Percentiles rank a stretch among this genome's conserved stretches.
Conservation (phyloP, 192 early-diverging fungal species). For the Spizellomyces sp. region DNA sequence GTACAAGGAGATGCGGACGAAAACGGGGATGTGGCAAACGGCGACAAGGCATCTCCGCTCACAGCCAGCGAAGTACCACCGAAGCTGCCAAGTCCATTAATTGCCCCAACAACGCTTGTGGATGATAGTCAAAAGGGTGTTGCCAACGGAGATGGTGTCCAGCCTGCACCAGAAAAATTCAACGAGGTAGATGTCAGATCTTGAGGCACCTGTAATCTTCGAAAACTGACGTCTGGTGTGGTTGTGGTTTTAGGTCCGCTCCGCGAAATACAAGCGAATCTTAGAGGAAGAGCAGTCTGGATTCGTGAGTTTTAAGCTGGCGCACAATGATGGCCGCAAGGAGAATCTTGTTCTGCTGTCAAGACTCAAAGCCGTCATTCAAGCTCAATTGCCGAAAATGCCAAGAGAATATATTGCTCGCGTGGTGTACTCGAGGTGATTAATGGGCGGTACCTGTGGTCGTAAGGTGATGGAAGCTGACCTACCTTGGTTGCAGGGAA, state of each 20-base stretch:
- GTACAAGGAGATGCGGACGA: background rate
- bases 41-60: background rate
- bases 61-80: too few relatives aligned
- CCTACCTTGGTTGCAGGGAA: conserved; percentile 52
- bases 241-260: conserved; percentile 11
- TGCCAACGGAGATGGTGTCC: background rate
- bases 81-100: background rate
- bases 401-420: conserved; percentile 97
- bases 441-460: background rate
- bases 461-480: background rate
- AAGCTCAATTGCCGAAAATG: conserved; percentile 98
- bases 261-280: conserved; percentile 26
- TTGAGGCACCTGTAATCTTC: background rate
- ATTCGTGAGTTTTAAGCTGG: conserved; percentile 58
- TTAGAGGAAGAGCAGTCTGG: conserved; percentile 47
- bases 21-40: background rate
- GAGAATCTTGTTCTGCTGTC: conserved; percentile 89
- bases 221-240: background rate
- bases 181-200: background rate
- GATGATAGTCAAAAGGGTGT: background rate
- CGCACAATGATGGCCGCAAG: conserved; percentile 77
- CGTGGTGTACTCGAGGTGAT: conserved; percentile 87
- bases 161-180: background rate
- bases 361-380: conserved; percentile 93
- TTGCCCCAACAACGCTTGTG: background rate